phyloP scores from a whole-genome alignment of 768 basidiomycete genomes.

The Cyclocybe aegerita region DNA sequence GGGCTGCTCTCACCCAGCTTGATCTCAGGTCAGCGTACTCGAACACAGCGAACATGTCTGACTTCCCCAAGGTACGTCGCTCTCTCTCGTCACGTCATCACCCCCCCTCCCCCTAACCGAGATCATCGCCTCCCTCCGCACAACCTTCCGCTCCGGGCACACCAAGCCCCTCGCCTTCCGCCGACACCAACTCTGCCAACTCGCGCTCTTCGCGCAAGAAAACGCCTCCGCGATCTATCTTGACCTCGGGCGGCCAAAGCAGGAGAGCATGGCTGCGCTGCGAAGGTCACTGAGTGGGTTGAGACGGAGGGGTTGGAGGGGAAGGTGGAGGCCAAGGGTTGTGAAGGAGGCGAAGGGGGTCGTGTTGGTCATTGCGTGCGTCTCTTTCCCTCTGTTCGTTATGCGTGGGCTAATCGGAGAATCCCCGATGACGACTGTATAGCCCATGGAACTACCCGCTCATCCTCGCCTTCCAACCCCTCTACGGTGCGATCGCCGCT shows the following conservation, averaged over 20 bases:
- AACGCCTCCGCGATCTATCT: constrained; percentile 45
- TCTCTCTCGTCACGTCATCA: background rate
- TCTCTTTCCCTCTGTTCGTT: background rate
- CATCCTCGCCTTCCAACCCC: constrained; percentile 53
- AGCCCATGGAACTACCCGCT: constrained; percentile 74
- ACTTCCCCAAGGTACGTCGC: constrained; percentile 14
- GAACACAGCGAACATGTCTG: constrained; percentile 11
- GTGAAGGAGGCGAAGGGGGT: constrained; percentile 61
- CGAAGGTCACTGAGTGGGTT: constrained; percentile 60
- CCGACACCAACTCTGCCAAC: constrained; percentile 60
- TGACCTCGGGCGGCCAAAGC: constrained; percentile 52
- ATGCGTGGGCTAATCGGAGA: too few species aligned
- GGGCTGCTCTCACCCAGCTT: too few species aligned
- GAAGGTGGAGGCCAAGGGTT: constrained; percentile 50
- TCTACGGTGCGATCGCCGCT: constrained; percentile 72
- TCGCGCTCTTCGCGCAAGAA: constrained; percentile 63
- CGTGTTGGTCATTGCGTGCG: constrained; percentile 60
- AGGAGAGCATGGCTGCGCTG: constrained; percentile 41
- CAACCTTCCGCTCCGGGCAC: constrained; percentile 48
- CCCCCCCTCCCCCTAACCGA: constrained; percentile 7
- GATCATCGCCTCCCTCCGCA: constrained; percentile 35
- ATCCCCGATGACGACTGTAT: too few species aligned
- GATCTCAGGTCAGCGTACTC: too few species aligned
- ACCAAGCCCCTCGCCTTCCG: constrained; percentile 60
- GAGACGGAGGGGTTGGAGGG: constrained; percentile 38